Evolutionary conservation across 2,329 filamentous ascomycete species (phyloP).

Genomic region (Exserohilum rostratum): DNA sequence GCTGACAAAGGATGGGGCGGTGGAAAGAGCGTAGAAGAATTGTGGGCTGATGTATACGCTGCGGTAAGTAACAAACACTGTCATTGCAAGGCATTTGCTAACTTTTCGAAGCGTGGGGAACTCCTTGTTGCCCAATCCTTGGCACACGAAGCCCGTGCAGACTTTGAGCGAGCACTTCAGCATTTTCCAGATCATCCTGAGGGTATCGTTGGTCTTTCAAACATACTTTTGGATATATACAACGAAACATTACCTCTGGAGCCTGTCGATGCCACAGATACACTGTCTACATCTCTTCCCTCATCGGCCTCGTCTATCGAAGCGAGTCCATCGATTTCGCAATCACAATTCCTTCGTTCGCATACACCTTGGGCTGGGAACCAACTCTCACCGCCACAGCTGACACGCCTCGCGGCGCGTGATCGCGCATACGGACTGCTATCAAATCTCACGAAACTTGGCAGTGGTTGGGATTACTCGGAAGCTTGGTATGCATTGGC

Average conservation of each 20-base stretch:
- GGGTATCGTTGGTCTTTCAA: slow-evolving; percentile 81
- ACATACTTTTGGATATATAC: slow-evolving; percentile 86
- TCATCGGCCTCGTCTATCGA: slow-evolving; percentile 14
- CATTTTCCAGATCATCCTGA: slow-evolving; percentile 79
- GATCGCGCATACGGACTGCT: slow-evolving; percentile 88
- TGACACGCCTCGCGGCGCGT: slow-evolving; percentile 85
- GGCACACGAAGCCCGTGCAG: slow-evolving; percentile 72
- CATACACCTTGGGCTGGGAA: slow-evolving; percentile 49
- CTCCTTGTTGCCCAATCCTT: slow-evolving; percentile 66
- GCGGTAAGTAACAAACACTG: slow-evolving; percentile 64
- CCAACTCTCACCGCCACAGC: slow-evolving; percentile 65
- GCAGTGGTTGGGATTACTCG: slow-evolving; percentile 85
- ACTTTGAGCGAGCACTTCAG: slow-evolving; percentile 83
- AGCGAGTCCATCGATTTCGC: slow-evolving; percentile 6
- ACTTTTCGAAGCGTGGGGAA: slow-evolving; percentile 65
- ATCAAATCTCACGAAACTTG: slow-evolving; percentile 81
- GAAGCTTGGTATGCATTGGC: slow-evolving; percentile 94
- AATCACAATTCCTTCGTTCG: slow-evolving; percentile 58
- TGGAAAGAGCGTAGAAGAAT: slow-evolving; percentile 79
- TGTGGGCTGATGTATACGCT: slow-evolving; percentile 82
- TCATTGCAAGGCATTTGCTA: background rate
- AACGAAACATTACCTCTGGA: slow-evolving; percentile 66
- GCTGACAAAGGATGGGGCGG: slow-evolving; percentile 76
- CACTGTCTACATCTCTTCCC: slow-evolving; percentile 11
- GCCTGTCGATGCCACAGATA: slow-evolving; percentile 53